Evolutionary conservation across 805 yeast species (phyloP).

Genomic region (Ogataea glucozyma): DNA sequence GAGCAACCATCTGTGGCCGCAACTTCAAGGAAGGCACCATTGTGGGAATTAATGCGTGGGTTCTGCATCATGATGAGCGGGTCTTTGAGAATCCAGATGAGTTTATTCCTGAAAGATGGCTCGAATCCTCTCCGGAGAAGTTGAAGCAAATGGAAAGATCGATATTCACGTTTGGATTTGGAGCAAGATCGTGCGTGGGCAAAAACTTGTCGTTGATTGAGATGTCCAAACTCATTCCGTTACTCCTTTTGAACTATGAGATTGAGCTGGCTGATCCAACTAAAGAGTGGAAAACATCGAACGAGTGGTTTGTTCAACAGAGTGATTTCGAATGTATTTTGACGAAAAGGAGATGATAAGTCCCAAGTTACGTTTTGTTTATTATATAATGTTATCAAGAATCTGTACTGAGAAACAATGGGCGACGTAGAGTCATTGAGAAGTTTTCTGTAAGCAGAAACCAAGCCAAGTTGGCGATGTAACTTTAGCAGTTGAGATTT

Average conservation of each 20-base stretch:
- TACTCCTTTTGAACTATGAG: conserved; percentile 12
- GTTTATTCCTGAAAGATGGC: conserved; percentile 46
- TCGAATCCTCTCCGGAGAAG: conserved; percentile 34
- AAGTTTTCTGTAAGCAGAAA: too few relatives aligned
- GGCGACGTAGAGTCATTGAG: too few relatives aligned
- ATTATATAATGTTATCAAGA: too few relatives aligned
- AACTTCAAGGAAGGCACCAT: conserved; percentile 39
- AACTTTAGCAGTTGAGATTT: too few relatives aligned
- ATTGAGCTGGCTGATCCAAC: conserved; percentile 9
- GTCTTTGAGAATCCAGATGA: conserved; percentile 42
- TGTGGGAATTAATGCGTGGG: conserved; percentile 44
- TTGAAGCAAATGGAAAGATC: conserved; percentile 33
- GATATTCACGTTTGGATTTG: conserved; percentile 49
- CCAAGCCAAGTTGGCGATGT: too few relatives aligned
- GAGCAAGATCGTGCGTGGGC: conserved; percentile 49
- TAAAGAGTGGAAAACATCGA: conserved; percentile 16
- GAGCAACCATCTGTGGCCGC: conserved; percentile 15
- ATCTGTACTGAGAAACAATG: too few relatives aligned
- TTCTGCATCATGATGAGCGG: conserved; percentile 39
- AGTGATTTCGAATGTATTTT: conserved; percentile 13
- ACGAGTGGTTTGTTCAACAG: conserved; percentile 23
- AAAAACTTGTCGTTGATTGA: conserved; percentile 47
- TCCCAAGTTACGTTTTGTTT: background rate
- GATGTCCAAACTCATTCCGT: conserved; percentile 32
- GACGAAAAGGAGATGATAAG: conserved; percentile 4